Percentiles rank a stretch among this genome's conserved stretches.
Evolutionary conservation across 2,329 filamentous ascomycete genomes (phyloP).

Genomic region (Botrytis elliptica): DNA sequence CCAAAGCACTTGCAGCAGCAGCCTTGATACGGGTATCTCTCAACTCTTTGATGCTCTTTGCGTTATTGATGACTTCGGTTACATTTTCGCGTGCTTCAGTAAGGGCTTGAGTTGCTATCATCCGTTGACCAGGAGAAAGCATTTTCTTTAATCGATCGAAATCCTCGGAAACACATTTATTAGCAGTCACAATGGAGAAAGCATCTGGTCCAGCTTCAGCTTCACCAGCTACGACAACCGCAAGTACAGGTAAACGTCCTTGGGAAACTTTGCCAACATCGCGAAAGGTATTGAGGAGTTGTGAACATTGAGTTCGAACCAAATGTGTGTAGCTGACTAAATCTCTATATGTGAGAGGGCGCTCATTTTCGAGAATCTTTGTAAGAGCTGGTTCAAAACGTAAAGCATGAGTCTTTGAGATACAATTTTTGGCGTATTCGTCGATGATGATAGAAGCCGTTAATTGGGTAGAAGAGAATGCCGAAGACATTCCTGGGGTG

Average conservation of each 20-base stretch:
- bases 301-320: constrained; percentile 86
- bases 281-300: constrained; percentile 85
- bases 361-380: constrained; percentile 75
- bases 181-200: constrained; percentile 83
- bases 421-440: constrained; percentile 71
- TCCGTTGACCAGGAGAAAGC: constrained; percentile 83
- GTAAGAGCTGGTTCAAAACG: constrained; percentile 66
- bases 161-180: constrained; percentile 81
- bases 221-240: constrained; percentile 92
- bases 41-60: constrained; percentile 72
- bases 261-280: constrained; percentile 82
- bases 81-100: constrained; percentile 73
- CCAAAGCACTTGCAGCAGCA: constrained; percentile 80
- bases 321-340: constrained; percentile 87
- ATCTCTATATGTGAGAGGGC: constrained; percentile 82
- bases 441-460: constrained; percentile 81
- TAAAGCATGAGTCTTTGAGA: constrained; percentile 50
- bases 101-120: constrained; percentile 78
- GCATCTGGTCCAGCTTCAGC: constrained; percentile 86
- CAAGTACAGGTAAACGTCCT: constrained; percentile 73
- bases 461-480: constrained; percentile 83
- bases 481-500: constrained; percentile 65
- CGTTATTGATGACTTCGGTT: constrained; percentile 72
- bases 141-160: constrained; percentile 85
- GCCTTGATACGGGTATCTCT: constrained; percentile 85